phyloP scores from a whole-genome alignment of 2,329 filamentous ascomycete species.

The Hypomyces perniciosus region DNA sequence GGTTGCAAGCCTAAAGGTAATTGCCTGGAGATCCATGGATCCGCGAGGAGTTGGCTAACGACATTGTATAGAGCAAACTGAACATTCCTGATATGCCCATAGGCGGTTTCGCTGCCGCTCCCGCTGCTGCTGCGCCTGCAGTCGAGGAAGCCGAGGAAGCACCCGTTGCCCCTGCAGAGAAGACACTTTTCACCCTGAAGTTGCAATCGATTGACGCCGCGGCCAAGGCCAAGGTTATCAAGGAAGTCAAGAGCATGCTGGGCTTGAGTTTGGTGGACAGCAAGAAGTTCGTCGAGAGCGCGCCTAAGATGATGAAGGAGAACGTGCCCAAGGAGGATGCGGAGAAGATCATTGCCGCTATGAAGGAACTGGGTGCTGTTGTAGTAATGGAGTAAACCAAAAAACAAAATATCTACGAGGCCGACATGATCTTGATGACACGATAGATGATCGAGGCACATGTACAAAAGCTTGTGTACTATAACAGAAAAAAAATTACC shows the following conservation, averaged over 20 bases:
- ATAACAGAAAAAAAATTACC: conserved; percentile 27
- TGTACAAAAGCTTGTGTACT: conserved; percentile 36
- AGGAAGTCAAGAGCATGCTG: conserved; percentile 96
- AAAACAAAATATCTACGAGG: neutral
- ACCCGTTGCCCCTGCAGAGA: conserved; percentile 86
- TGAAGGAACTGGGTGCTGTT: conserved; percentile 89
- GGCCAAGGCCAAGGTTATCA: conserved; percentile 98
- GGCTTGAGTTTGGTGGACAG: conserved; percentile 95
- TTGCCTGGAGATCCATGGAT: conserved; percentile 13
- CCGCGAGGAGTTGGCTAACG: conserved; percentile 4
- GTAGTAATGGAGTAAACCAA: conserved; percentile 77
- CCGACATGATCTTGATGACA: conserved; percentile 20
- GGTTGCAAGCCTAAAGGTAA: conserved; percentile 89
- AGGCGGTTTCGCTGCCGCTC: conserved; percentile 75
- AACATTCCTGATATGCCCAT: conserved; percentile 98
- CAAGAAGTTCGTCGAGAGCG: conserved; percentile 99
- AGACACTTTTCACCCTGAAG: conserved; percentile 94
- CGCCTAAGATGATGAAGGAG: conserved; percentile 98
- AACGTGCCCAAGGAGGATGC: conserved; percentile 97
- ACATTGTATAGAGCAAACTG: conserved; percentile 62
- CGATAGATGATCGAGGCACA: conserved; percentile 29
- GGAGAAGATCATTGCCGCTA: conserved; percentile 92
- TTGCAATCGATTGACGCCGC: conserved; percentile 81
- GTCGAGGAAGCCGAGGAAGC: conserved; percentile 81
- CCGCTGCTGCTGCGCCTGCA: conserved; percentile 56